These are phyloP conservation scores for Astrephomene gubernaculifera DNA, from an alignment of 139 green algal genomes.

Conservation along the genomic window DNA sequence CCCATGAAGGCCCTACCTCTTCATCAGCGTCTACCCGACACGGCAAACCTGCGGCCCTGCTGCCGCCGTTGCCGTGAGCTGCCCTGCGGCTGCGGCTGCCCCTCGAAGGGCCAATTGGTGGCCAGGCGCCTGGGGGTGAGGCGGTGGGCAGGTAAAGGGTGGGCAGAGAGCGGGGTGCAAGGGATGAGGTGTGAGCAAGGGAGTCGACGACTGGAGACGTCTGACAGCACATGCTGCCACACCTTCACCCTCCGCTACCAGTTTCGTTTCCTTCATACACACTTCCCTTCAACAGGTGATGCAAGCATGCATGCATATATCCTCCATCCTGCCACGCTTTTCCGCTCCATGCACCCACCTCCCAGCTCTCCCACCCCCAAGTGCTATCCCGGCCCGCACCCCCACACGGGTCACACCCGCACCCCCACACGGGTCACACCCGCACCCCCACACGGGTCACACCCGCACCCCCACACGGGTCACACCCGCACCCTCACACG, in stretches of 20 bases:
- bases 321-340: too few species aligned
- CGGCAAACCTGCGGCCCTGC: constrained; percentile 1
- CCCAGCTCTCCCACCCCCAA: too few species aligned
- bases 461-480: too few species aligned
- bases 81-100: not conserved
- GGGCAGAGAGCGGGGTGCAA: not conserved
- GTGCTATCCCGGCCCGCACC: too few species aligned
- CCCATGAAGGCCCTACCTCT: too few species aligned
- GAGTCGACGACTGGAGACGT: not conserved
- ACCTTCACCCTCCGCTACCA: too few species aligned
- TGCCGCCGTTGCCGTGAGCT: constrained; percentile 18
- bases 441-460: too few species aligned
- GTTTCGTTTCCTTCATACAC: not conserved
- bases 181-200: not conserved
- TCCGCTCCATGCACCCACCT: too few species aligned
- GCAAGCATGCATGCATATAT: too few species aligned
- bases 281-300: not conserved
- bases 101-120: constrained; percentile 24
- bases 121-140: constrained; percentile 1
- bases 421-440: too few species aligned
- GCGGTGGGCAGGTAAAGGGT: not conserved
- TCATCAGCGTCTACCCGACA: constrained; percentile 5
- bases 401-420: too few species aligned
- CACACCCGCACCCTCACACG: too few species aligned
- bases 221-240: not conserved